phyloP scores from a whole-genome alignment of 306 rosid species.

The Quercus engelmannii region DNA sequence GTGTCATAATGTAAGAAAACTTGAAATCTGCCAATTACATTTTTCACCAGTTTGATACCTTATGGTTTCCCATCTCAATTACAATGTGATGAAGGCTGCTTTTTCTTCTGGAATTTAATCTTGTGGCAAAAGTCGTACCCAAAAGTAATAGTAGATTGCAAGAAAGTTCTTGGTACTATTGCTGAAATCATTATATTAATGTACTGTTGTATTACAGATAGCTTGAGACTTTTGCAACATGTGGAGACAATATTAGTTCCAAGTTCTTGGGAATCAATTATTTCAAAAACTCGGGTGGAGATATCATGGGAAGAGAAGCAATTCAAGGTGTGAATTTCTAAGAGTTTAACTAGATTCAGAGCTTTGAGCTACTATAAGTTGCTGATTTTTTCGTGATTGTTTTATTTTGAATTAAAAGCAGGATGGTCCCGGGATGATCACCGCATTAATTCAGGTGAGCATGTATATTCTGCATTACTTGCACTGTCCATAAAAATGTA shows the following conservation, averaged over 20 bases:
- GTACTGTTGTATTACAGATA: constrained; percentile 39
- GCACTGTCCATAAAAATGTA: neutral
- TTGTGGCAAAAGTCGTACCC: neutral
- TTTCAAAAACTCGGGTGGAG: constrained; percentile 58
- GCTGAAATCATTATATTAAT: constrained; percentile 13
- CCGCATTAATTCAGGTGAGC: constrained; percentile 59
- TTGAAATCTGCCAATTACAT: neutral
- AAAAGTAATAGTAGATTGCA: neutral
- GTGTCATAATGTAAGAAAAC: too few species aligned
- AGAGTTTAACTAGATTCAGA: neutral
- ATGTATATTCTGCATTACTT: constrained; percentile 1
- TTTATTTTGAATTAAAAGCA: constrained; percentile 29
- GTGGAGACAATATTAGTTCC: constrained; percentile 64
- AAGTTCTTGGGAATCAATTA: constrained; percentile 55
- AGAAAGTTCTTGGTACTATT: neutral
- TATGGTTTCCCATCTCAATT: neutral
- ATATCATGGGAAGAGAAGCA: constrained; percentile 62
- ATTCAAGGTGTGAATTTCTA: constrained; percentile 52
- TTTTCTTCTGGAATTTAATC: neutral
- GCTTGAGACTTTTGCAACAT: constrained; percentile 81
- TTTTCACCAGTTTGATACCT: neutral
- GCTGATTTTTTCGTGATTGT: neutral
- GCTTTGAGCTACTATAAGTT: neutral
- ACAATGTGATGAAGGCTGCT: neutral
- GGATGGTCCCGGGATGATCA: constrained; percentile 78